phyloP scores from a whole-genome alignment of 108 stramenopile genomes.

The Skeletonema menzelii region DNA sequence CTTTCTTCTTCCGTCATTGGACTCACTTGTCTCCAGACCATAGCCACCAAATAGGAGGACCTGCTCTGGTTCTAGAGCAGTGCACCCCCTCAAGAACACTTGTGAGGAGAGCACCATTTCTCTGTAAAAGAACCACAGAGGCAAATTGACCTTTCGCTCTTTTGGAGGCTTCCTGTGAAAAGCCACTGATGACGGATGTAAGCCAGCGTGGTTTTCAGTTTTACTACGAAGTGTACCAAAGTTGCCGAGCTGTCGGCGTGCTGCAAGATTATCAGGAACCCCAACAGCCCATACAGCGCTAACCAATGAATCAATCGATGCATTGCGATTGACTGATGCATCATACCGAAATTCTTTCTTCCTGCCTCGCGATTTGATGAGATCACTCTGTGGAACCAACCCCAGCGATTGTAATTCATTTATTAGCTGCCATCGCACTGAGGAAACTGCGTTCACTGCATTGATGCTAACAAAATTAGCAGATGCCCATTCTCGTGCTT shows the following conservation, averaged over 20 bases:
- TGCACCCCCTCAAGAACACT: slow-evolving; percentile 19
- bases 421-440: slow-evolving; percentile 11
- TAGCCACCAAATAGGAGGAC: slow-evolving; percentile 22
- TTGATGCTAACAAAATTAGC: slow-evolving; percentile 19
- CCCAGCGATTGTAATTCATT: slow-evolving; percentile 17
- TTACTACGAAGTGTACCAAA: slow-evolving; percentile 21
- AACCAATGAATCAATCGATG: slow-evolving; percentile 6
- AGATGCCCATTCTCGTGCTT: slow-evolving; percentile 14
- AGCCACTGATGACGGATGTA: slow-evolving; percentile 19
- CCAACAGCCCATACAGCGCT: slow-evolving; percentile 15
- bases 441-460: slow-evolving; percentile 11
- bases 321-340: slow-evolving; percentile 10
- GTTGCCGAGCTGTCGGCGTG: slow-evolving; percentile 17
- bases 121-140: slow-evolving; percentile 13
- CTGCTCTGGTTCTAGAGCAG: slow-evolving; percentile 21
- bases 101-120: slow-evolving; percentile 31
- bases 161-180: slow-evolving; percentile 23
- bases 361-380: slow-evolving; percentile 3
- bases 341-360: background rate
- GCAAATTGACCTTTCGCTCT: background rate
- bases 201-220: slow-evolving; percentile 5
- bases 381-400: background rate
- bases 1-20: background rate
- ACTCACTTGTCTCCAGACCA: background rate
- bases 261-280: slow-evolving; percentile 16